Evolutionary conservation across 148 eudicot genomes (phyloP).

Genomic region (Fagopyrum esculentum): DNA sequence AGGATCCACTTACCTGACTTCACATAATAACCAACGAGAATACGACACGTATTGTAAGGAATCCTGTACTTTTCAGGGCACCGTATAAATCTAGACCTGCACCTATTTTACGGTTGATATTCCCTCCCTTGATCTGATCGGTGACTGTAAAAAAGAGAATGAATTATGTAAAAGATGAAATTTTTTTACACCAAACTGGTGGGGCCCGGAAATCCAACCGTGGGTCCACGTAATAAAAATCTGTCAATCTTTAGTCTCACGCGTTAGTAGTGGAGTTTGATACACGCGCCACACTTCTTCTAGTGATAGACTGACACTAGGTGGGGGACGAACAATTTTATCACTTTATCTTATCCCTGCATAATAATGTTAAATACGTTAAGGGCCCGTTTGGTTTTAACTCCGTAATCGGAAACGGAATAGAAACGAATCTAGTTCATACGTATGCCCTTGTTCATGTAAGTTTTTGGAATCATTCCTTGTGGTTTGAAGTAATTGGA

Average conservation of each 20-base stretch:
- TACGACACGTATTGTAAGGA: slow-evolving; percentile 10
- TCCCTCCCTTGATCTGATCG: not conserved
- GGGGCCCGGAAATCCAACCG: not conserved
- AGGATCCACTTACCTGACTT: not conserved
- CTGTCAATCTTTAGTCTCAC: not conserved
- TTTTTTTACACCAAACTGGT: not conserved
- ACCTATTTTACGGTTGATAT: not conserved
- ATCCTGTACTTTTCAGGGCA: slow-evolving; percentile 8
- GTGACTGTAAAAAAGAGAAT: not conserved
- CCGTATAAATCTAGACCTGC: not conserved
- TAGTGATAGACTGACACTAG: not conserved
- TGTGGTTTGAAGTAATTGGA: too few species aligned
- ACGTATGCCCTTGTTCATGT: too few species aligned
- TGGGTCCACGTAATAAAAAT: not conserved
- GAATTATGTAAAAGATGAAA: not conserved
- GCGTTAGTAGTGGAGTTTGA: not conserved
- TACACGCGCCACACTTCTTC: not conserved
- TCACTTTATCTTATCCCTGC: not conserved
- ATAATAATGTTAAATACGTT: not conserved
- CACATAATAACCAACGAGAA: not conserved
- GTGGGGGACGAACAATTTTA: not conserved
- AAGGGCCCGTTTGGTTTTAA: too few species aligned
- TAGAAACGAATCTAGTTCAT: too few species aligned
- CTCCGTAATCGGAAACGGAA: too few species aligned
- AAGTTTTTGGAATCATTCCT: too few species aligned